Evolutionary conservation across 2,329 filamentous ascomycete species (phyloP).

Genomic region (Fusarium succisae): DNA sequence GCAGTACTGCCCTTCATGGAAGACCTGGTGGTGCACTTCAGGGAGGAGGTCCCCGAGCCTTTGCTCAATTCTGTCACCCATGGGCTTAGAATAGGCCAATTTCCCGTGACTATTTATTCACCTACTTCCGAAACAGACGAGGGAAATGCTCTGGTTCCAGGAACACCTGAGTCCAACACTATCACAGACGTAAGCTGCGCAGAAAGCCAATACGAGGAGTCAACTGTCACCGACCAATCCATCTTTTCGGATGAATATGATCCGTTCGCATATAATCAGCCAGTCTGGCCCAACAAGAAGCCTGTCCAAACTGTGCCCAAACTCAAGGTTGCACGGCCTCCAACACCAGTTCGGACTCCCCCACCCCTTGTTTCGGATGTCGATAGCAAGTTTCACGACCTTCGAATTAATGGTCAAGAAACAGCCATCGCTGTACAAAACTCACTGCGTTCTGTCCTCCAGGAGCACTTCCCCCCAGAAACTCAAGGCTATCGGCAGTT

Average conservation of each 20-base stretch:
- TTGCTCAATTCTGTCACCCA: constrained; percentile 58
- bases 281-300: constrained; percentile 39
- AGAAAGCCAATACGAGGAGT: constrained; percentile 24
- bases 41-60: constrained; percentile 52
- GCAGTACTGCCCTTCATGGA: constrained; percentile 63
- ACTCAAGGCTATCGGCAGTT: constrained; percentile 59
- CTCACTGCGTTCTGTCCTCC: constrained; percentile 62
- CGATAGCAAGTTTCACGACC: constrained; percentile 57
- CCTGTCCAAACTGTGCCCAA: constrained; percentile 28
- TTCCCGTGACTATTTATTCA: constrained; percentile 41
- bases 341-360: constrained; percentile 57
- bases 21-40: constrained; percentile 66
- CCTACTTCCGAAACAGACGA: constrained; percentile 36
- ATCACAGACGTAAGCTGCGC: constrained; percentile 7
- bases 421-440: constrained; percentile 67
- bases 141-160: constrained; percentile 33
- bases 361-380: constrained; percentile 45
- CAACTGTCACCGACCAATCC: constrained; percentile 14
- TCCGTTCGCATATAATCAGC: constrained; percentile 53
- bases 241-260: constrained; percentile 54
- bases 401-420: constrained; percentile 52
- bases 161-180: constrained; percentile 39
- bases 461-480: constrained; percentile 59
- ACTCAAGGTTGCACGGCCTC: constrained; percentile 48
- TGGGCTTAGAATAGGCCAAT: constrained; percentile 50